phyloP scores from a whole-genome alignment of 176 grass and related monocot genomes.

The Thalia dealbata region DNA sequence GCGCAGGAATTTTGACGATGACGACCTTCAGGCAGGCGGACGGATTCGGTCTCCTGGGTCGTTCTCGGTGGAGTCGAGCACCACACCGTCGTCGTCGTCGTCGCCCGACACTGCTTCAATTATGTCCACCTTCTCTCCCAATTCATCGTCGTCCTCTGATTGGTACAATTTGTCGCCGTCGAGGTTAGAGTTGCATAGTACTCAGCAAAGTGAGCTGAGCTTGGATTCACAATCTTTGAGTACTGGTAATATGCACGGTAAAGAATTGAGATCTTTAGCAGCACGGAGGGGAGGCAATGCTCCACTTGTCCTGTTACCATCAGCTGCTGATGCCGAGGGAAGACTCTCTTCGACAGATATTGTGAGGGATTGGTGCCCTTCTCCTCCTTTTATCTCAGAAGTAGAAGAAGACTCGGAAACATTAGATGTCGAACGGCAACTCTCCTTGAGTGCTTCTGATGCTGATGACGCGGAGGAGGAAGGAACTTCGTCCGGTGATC shows the following conservation, averaged over 20 bases:
- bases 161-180: conserved; percentile 35
- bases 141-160: conserved; percentile 30
- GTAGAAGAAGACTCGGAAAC: conserved; percentile 32
- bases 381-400: conserved; percentile 39
- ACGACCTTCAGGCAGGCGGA: background rate
- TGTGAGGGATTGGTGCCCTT: conserved; percentile 31
- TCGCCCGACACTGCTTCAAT: conserved; percentile 13
- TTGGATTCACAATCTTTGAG: background rate
- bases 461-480: conserved; percentile 12
- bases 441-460: conserved; percentile 29
- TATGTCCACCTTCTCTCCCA: conserved; percentile 22
- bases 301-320: conserved; percentile 22
- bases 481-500: background rate
- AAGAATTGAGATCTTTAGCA: conserved; percentile 21
- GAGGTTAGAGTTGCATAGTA: conserved; percentile 14
- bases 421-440: conserved; percentile 21
- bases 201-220: conserved; percentile 6
- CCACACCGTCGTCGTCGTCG: conserved; percentile 33
- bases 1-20: background rate
- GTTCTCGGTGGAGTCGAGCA: conserved; percentile 19
- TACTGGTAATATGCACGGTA: conserved; percentile 19
- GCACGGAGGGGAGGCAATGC: conserved; percentile 30
- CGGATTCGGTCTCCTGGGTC: conserved; percentile 1
- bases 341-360: conserved; percentile 9
- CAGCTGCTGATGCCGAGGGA: conserved; percentile 7